These are phyloP conservation scores for Puccinia triticina DNA, from an alignment of 1,284 basidiomycete genomes.

Conservation along the genomic window DNA sequence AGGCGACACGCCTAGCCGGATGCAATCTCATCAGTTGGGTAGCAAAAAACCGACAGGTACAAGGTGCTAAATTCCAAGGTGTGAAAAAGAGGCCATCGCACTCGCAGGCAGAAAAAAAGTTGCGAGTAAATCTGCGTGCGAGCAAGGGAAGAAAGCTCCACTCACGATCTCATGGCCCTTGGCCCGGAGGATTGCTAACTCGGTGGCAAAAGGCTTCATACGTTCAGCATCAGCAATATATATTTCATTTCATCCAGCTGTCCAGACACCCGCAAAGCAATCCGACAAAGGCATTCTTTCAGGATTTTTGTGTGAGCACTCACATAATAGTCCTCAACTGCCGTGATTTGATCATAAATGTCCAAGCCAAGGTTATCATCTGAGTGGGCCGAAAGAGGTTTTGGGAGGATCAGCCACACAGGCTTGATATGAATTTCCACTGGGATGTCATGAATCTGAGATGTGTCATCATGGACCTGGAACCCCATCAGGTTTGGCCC, in stretches of 20 bases:
- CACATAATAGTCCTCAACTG: constrained; percentile 48
- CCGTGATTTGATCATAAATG: constrained; percentile 45
- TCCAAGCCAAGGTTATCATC: constrained; percentile 45
- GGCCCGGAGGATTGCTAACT: constrained; percentile 38
- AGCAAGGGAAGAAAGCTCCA: background rate
- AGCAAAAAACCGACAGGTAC: background rate
- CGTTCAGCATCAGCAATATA: background rate
- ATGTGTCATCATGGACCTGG: background rate
- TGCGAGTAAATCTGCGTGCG: background rate
- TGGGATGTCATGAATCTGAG: background rate
- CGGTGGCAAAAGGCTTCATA: constrained; percentile 43
- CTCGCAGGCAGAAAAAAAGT: background rate
- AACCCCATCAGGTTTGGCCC: background rate
- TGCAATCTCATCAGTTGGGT: background rate
- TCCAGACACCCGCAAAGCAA: background rate
- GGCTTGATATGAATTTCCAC: background rate
- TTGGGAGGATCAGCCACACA: background rate
- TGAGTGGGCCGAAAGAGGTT: background rate
- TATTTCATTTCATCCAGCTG: background rate
- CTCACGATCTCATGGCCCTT: constrained; percentile 44
- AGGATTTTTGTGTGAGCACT: background rate
- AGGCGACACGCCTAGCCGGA: constrained; percentile 23
- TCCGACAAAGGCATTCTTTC: background rate
- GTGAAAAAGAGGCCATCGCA: background rate
- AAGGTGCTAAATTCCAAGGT: background rate